phyloP scores from a whole-genome alignment of 768 basidiomycete genomes.

The Cystofilobasidium ferigula region DNA sequence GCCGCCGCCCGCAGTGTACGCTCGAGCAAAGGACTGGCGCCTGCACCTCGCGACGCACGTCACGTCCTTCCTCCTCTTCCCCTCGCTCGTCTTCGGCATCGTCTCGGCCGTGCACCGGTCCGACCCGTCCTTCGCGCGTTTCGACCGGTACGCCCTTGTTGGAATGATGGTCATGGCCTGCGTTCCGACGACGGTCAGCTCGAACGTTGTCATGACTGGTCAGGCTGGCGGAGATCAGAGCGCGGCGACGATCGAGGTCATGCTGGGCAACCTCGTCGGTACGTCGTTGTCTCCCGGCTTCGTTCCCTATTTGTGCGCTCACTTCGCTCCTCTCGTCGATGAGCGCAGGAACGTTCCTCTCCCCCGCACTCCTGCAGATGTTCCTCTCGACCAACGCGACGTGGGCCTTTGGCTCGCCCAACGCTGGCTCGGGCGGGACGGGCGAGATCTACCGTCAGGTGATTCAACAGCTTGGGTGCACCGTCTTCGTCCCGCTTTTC shows the following conservation, averaged over 20 bases:
- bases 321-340: not conserved
- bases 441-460: slow-evolving; percentile 30
- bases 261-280: slow-evolving; percentile 34
- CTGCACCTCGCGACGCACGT: slow-evolving; percentile 35
- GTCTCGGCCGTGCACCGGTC: slow-evolving; percentile 27
- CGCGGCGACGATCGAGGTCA: slow-evolving; percentile 35
- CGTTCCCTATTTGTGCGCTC: not conserved
- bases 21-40: slow-evolving; percentile 30
- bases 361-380: slow-evolving; percentile 31
- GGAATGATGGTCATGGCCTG: slow-evolving; percentile 33
- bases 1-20: not conserved
- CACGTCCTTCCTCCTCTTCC: slow-evolving; percentile 35
- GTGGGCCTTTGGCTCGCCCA: slow-evolving; percentile 27
- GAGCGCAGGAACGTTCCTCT: slow-evolving; percentile 31
- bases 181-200: slow-evolving; percentile 26
- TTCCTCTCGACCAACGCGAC: slow-evolving; percentile 20
- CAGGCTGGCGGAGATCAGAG: slow-evolving; percentile 35
- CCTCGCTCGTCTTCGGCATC: slow-evolving; percentile 34
- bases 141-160: slow-evolving; percentile 31
- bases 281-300: not conserved
- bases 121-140: slow-evolving; percentile 28
- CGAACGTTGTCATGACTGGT: slow-evolving; percentile 36
- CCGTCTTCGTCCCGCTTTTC: slow-evolving; percentile 34
- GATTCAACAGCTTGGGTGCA: slow-evolving; percentile 32
- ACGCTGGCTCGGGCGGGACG: slow-evolving; percentile 27